Evolutionary conservation across 495 filamentous ascomycete species (phyloP).

Genomic region (Penicillium tannophilum): DNA sequence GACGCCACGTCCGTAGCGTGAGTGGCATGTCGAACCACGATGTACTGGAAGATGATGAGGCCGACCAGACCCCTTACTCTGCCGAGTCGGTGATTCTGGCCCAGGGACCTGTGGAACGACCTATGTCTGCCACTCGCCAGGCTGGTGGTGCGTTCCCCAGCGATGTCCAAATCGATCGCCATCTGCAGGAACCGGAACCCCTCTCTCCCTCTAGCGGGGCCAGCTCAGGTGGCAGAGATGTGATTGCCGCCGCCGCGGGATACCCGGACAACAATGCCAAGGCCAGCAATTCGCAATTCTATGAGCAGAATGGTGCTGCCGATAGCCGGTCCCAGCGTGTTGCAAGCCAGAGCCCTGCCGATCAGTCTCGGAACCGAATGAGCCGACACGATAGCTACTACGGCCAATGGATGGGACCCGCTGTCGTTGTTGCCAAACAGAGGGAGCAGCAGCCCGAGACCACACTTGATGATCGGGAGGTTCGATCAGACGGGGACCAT

Average conservation of each 20-base stretch:
- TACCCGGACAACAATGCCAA: slow-evolving; percentile 51
- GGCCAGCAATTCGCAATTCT: slow-evolving; percentile 23
- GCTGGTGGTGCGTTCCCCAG: slow-evolving; percentile 91
- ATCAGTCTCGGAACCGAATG: slow-evolving; percentile 17
- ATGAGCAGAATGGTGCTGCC: slow-evolving; percentile 11
- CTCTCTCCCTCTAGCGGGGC: slow-evolving; percentile 74
- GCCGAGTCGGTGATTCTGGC: slow-evolving; percentile 52
- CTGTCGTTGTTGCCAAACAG: slow-evolving; percentile 29
- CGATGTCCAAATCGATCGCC: slow-evolving; percentile 77
- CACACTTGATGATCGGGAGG: slow-evolving; percentile 22
- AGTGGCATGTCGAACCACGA: slow-evolving; percentile 74
- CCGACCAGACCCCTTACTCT: slow-evolving; percentile 71
- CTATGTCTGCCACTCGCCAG: slow-evolving; percentile 58
- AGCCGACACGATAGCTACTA: slow-evolving; percentile 45
- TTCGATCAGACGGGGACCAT: slow-evolving; percentile 27
- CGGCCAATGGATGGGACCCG: slow-evolving; percentile 45
- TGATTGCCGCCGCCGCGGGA: slow-evolving; percentile 57
- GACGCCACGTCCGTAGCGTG: slow-evolving; percentile 73
- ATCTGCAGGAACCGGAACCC: slow-evolving; percentile 74
- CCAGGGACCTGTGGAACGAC: slow-evolving; percentile 37
- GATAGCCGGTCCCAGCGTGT: slow-evolving; percentile 19
- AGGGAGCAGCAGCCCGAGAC: slow-evolving; percentile 23
- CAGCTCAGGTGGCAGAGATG: slow-evolving; percentile 65
- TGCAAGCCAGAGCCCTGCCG: slow-evolving; percentile 11
- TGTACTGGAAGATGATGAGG: slow-evolving; percentile 85